A percentile compares a stretch with the other conserved stretches of the same genome.
Evolutionary conservation across 148 eudicot species (phyloP).

Genomic region (Silene latifolia): DNA sequence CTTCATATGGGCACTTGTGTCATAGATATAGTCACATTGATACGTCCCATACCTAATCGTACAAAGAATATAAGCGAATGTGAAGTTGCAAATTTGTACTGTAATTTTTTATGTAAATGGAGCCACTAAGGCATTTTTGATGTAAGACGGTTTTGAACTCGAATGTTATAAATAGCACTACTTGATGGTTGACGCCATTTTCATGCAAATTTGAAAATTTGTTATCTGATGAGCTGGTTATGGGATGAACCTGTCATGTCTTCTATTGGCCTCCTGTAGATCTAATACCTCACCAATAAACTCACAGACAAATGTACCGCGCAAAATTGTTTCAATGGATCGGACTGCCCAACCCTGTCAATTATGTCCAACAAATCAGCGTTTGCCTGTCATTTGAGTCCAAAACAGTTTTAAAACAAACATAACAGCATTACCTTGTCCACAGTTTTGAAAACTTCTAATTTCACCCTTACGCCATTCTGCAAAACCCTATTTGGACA

Average conservation of each 20-base stretch:
- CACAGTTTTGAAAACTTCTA: constrained; percentile 84
- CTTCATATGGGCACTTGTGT: constrained; percentile 44
- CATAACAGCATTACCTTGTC: constrained; percentile 49
- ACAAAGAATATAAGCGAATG: constrained; percentile 12
- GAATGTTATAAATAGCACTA: too few relatives aligned
- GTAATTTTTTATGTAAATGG: not conserved
- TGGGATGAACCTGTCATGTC: constrained; percentile 60
- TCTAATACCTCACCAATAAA: constrained; percentile 81
- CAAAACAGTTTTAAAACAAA: not conserved
- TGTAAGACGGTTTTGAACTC: too few relatives aligned
- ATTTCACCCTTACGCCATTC: constrained; percentile 62
- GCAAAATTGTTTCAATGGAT: constrained; percentile 58
- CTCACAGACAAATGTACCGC: constrained; percentile 86
- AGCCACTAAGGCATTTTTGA: too few relatives aligned
- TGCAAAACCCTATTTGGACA: constrained; percentile 93
- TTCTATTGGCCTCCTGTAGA: constrained; percentile 59
- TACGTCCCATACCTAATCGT: constrained; percentile 45
- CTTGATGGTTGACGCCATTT: too few relatives aligned
- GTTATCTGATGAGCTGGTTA: not conserved
- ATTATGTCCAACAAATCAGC: constrained; percentile 19
- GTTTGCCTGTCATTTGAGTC: not conserved
- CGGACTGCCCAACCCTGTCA: constrained; percentile 94
- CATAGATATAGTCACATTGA: constrained; percentile 58
- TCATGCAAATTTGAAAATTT: not conserved
- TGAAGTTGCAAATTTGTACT: not conserved